Evolutionary conservation across 352 stramenopile species (phyloP).

Genomic region (Pythium utonaiense): DNA sequence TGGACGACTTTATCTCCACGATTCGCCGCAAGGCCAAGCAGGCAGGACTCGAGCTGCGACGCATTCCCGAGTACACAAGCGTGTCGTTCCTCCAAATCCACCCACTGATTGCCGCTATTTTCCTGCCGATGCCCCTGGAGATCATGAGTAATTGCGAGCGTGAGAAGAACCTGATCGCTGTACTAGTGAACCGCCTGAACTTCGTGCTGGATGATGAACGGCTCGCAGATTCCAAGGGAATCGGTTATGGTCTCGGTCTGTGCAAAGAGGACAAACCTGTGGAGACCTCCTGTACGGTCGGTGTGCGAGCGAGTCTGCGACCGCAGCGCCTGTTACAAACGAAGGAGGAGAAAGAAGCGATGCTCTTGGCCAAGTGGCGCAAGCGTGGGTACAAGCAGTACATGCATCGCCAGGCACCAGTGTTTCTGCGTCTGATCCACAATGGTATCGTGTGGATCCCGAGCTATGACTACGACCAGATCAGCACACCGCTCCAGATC

Average conservation of each 20-base stretch:
- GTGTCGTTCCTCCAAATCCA: conserved; percentile 74
- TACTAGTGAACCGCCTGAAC: conserved; percentile 40
- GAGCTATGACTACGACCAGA: conserved; percentile 69
- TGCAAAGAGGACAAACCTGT: conserved; percentile 32
- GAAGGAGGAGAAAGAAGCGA: conserved; percentile 26
- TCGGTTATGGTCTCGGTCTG: conserved; percentile 66
- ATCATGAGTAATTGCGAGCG: conserved; percentile 21
- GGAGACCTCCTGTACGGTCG: background rate
- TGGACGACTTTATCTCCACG: conserved; percentile 69
- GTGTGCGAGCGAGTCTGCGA: background rate
- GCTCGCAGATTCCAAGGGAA: conserved; percentile 57
- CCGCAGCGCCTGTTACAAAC: conserved; percentile 34
- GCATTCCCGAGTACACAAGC: conserved; percentile 72
- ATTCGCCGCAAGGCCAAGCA: conserved; percentile 68
- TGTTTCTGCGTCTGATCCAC: conserved; percentile 69
- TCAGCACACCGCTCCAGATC: conserved; percentile 29
- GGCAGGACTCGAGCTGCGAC: conserved; percentile 54
- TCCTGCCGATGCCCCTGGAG: conserved; percentile 38
- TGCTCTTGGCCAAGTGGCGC: conserved; percentile 35
- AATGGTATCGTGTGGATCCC: conserved; percentile 72
- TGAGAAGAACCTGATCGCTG: conserved; percentile 27
- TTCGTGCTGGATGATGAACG: conserved; percentile 72
- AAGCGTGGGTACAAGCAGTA: conserved; percentile 72
- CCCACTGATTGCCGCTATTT: conserved; percentile 60
- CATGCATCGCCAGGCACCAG: conserved; percentile 60